These are phyloP conservation scores for Pythium plurisporium DNA, from an alignment of 352 stramenopile species.

Conservation along the genomic window DNA sequence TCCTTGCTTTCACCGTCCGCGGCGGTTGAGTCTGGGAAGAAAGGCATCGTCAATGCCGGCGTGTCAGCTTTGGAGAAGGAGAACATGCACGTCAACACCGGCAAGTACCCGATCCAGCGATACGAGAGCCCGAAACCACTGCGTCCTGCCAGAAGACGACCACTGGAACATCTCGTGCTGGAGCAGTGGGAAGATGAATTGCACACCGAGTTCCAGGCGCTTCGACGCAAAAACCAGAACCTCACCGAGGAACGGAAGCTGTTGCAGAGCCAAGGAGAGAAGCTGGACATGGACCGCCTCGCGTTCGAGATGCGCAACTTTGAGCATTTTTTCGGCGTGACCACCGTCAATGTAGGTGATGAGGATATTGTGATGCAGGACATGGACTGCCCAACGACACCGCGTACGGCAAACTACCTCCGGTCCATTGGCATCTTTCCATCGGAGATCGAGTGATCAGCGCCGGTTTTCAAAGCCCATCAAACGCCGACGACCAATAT, in stretches of 20 bases:
- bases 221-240: slow-evolving; percentile 11
- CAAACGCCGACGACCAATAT: no score
- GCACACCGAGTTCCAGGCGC: slow-evolving; percentile 14
- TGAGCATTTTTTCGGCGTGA: slow-evolving; percentile 19
- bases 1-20: slow-evolving; percentile 24
- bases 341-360: background rate
- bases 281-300: slow-evolving; percentile 16
- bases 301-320: slow-evolving; percentile 22
- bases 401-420: slow-evolving; percentile 17
- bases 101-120: no score
- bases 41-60: background rate
- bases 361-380: slow-evolving; percentile 15
- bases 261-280: slow-evolving; percentile 9
- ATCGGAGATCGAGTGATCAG: slow-evolving; percentile 10
- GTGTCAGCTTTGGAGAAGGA: slow-evolving; percentile 12
- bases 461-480: no score
- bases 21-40: background rate
- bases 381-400: slow-evolving; percentile 18
- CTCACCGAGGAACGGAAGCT: slow-evolving; percentile 12
- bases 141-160: background rate
- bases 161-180: slow-evolving; percentile 13
- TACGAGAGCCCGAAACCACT: background rate
- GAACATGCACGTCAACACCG: slow-evolving; percentile 22
- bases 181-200: slow-evolving; percentile 21
- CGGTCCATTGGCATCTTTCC: slow-evolving; percentile 19